Percentiles rank a stretch among this genome's conserved stretches.
phyloP scores from a whole-genome alignment of 345 rosid genomes.

The Pseudoturritis turrita region DNA sequence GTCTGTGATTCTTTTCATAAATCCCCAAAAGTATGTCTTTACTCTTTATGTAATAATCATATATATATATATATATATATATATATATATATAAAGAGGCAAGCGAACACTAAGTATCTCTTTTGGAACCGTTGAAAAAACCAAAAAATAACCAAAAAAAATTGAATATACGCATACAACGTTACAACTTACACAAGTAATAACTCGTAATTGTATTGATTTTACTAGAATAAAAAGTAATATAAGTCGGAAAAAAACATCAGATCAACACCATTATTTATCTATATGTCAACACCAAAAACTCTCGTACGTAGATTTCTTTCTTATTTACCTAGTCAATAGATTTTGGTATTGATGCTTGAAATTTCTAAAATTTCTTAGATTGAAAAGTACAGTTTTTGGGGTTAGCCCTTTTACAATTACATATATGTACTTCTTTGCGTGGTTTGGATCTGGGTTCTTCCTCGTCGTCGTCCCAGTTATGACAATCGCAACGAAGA shows the following conservation, averaged over 20 bases:
- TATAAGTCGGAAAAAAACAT: background rate
- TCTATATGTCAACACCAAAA: background rate
- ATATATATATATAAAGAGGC: background rate
- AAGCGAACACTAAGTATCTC: background rate
- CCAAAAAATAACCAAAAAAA: background rate
- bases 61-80: too few relatives aligned
- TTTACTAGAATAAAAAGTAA: background rate
- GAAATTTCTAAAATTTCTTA: background rate
- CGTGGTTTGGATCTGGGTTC: background rate
- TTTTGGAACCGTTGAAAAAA: background rate
- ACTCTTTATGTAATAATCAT: background rate
- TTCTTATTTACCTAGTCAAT: background rate
- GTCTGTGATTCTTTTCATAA: background rate
- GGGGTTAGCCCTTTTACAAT: background rate
- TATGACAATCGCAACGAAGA: background rate
- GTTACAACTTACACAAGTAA: background rate
- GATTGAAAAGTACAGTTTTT: background rate
- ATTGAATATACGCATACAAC: background rate
- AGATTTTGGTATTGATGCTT: background rate
- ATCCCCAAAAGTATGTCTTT: background rate
- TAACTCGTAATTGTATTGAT: background rate
- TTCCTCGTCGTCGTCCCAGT: background rate
- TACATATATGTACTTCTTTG: background rate
- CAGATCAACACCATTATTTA: background rate
- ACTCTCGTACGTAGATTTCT: background rate